Evolutionary conservation across 805 yeast genomes (phyloP).

Genomic region (Lachancea quebecensis): DNA sequence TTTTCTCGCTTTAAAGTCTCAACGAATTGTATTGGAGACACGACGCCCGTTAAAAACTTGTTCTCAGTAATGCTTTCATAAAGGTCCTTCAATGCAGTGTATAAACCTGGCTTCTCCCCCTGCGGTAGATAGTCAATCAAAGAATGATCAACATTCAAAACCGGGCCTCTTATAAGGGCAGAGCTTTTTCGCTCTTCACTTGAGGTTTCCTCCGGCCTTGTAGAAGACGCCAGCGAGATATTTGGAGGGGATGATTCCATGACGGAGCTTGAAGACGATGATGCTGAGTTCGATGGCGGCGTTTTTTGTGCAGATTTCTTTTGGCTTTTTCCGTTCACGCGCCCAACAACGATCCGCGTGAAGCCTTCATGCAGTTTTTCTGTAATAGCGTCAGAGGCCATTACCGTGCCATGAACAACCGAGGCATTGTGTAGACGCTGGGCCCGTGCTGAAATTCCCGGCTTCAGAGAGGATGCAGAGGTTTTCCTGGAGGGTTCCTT

Average conservation of each 20-base stretch:
- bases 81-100: conserved; percentile 70
- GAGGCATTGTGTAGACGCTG: conserved; percentile 8
- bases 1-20: conserved; percentile 75
- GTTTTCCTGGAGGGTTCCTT: not conserved
- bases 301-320: not conserved
- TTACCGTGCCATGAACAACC: conserved; percentile 21
- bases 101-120: conserved; percentile 42
- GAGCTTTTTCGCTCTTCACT: conserved; percentile 72
- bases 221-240: conserved; percentile 17
- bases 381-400: conserved; percentile 22
- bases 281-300: conserved; percentile 1
- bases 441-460: not conserved
- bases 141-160: conserved; percentile 66
- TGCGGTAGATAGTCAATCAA: conserved; percentile 38
- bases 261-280: not conserved
- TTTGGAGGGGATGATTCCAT: conserved; percentile 1
- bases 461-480: not conserved
- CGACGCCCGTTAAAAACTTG: conserved; percentile 65
- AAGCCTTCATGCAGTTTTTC: conserved; percentile 27
- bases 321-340: conserved; percentile 11
- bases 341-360: conserved; percentile 26
- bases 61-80: conserved; percentile 79
- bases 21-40: conserved; percentile 71
- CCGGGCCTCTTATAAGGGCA: conserved; percentile 76
- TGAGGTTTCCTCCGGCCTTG: conserved; percentile 31